Evolutionary conservation across 805 yeast genomes (phyloP).

Genomic region (Nematodospora valgi): DNA sequence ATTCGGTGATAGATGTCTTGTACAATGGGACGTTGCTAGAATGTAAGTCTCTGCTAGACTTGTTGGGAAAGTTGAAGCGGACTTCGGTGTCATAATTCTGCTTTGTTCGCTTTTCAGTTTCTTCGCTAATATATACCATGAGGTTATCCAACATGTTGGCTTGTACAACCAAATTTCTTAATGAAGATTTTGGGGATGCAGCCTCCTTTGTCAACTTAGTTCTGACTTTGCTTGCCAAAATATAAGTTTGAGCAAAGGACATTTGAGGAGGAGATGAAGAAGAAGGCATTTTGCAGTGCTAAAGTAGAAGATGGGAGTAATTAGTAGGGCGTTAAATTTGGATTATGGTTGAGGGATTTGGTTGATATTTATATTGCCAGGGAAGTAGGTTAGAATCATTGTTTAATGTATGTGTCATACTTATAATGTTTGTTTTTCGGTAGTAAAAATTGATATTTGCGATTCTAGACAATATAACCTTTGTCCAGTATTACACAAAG

Average conservation of each 20-base stretch:
- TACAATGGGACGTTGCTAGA: slow-evolving; percentile 13
- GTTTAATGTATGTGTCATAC: no score
- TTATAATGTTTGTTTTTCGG: no score
- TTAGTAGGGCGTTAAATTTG: no score
- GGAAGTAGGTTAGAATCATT: no score
- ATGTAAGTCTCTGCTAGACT: slow-evolving; percentile 1
- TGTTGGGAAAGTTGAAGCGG: slow-evolving; percentile 10
- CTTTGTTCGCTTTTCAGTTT: slow-evolving; percentile 23
- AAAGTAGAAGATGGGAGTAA: no score
- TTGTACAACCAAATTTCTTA: slow-evolving; percentile 61
- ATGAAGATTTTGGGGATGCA: slow-evolving; percentile 50
- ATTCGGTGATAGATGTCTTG: slow-evolving; percentile 34
- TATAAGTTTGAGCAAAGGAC: slow-evolving; percentile 52
- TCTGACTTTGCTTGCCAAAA: slow-evolving; percentile 63
- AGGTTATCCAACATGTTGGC: slow-evolving; percentile 67
- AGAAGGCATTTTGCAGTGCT: no score
- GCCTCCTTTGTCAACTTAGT: slow-evolving; percentile 63
- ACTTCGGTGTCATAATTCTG: slow-evolving; percentile 6
- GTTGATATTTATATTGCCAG: no score
- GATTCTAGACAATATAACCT: no score
- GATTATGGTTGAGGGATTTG: no score
- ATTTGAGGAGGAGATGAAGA: slow-evolving; percentile 4
- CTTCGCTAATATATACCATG: slow-evolving; percentile 47
- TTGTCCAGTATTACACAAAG: no score
- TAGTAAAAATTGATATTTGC: no score